Conservation (phyloP, 306 rosid species). For the Ormosia semicastrata region DNA sequence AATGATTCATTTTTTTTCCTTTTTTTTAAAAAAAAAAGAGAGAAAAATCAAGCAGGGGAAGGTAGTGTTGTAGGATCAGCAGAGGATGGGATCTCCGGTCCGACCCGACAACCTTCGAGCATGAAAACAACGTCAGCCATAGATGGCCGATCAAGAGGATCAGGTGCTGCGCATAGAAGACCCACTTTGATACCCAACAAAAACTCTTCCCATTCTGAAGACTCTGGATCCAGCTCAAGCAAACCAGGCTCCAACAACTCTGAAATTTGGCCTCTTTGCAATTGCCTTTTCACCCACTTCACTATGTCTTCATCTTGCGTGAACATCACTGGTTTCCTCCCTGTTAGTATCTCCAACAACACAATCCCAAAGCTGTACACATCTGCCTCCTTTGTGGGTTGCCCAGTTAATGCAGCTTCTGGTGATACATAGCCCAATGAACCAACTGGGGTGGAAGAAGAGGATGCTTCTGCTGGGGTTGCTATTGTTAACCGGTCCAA, state of each 20-base stretch:
- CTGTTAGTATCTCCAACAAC: conserved; percentile 73
- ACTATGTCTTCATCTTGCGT: conserved; percentile 78
- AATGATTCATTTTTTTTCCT: not conserved
- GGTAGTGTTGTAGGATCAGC: conserved; percentile 81
- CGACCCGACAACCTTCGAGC: conserved; percentile 92
- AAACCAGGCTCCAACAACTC: conserved; percentile 81
- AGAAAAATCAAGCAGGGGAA: conserved; percentile 51
- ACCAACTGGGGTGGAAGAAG: conserved; percentile 57
- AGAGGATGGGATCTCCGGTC: conserved; percentile 79
- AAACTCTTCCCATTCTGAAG: conserved; percentile 91
- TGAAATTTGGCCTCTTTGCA: conserved; percentile 66
- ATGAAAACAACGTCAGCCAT: conserved; percentile 80
- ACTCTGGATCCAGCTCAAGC: conserved; percentile 82
- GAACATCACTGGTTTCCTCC: conserved; percentile 78
- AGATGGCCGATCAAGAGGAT: conserved; percentile 82
- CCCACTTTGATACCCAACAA: conserved; percentile 79
- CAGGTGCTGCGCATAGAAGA: conserved; percentile 78
- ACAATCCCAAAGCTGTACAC: conserved; percentile 84
- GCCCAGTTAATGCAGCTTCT: conserved; percentile 62
- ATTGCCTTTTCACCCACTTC: conserved; percentile 80
- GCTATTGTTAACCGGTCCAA: conserved; percentile 55
- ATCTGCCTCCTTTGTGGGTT: conserved; percentile 65
- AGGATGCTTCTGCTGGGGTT: conserved; percentile 51
- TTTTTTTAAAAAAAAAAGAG: too few species aligned
- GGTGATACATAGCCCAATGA: conserved; percentile 75